A percentile compares a stretch with the other conserved stretches of the same genome.
phyloP scores from a whole-genome alignment of 1,284 basidiomycete genomes.

The Cutaneotrichosporon curvatum region DNA sequence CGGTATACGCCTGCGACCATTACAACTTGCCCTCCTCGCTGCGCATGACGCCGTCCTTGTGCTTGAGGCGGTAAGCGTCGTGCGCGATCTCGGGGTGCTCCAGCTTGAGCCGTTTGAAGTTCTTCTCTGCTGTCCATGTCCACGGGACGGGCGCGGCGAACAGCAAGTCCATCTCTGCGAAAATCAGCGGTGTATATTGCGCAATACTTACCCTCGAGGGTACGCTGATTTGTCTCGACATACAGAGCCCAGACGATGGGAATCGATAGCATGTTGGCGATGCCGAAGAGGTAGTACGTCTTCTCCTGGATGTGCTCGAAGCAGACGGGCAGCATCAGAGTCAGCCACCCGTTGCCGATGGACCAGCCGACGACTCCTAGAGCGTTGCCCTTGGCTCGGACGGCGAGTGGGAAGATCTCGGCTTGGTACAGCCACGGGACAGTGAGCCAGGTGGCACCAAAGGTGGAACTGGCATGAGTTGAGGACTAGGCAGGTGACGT shows the following conservation, averaged over 20 bases:
- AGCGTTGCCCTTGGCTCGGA: constrained; percentile 33
- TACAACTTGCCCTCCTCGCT: constrained; percentile 2
- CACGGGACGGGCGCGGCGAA: constrained; percentile 15
- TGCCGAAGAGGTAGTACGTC: constrained; percentile 20
- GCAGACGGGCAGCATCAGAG: constrained; percentile 23
- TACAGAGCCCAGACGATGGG: constrained; percentile 31
- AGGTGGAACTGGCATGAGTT: constrained; percentile 1
- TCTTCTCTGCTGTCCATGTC: constrained; percentile 24
- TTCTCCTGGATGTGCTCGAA: constrained; percentile 26
- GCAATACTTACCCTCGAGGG: constrained; percentile 19
- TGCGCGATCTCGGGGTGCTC: constrained; percentile 19
- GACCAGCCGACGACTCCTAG: constrained; percentile 33
- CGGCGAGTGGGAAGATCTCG: constrained; percentile 33
- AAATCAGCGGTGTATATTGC: no score
- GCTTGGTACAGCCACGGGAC: constrained; percentile 35
- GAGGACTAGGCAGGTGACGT: background rate
- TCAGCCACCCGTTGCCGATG: constrained; percentile 32
- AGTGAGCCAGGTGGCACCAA: constrained; percentile 34
- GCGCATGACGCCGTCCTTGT: background rate
- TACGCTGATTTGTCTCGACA: constrained; percentile 27
- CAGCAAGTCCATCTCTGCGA: background rate
- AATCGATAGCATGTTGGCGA: constrained; percentile 18
- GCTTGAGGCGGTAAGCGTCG: background rate
- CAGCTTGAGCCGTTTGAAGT: constrained; percentile 17
- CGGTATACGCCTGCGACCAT: no score